phyloP scores from a whole-genome alignment of 208 protist species.

The Leishmania mexicana region DNA sequence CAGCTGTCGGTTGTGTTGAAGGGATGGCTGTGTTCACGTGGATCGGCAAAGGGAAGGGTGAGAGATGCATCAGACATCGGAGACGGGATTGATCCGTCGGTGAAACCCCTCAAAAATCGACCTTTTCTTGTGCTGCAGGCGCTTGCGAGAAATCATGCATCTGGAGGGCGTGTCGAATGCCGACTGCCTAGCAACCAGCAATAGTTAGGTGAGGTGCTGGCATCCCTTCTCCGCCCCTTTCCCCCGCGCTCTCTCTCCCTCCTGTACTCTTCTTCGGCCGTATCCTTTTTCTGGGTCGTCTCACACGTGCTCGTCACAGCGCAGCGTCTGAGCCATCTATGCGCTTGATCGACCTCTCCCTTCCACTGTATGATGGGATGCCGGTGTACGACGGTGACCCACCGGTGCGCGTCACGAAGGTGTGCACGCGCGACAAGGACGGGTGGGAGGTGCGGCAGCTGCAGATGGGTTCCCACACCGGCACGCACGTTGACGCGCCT shows the following conservation, averaged over 20 bases:
- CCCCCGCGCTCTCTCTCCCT: not conserved
- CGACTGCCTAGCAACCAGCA: not conserved
- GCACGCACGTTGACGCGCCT: conserved; percentile 54
- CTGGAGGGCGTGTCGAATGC: not conserved
- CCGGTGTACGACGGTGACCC: conserved; percentile 51
- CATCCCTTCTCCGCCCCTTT: not conserved
- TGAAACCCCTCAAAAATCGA: not conserved
- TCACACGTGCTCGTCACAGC: too few species aligned
- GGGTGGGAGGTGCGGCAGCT: conserved; percentile 55
- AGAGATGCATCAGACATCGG: not conserved
- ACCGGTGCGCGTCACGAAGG: conserved; percentile 36
- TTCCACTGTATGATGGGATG: conserved; percentile 45
- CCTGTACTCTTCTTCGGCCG: not conserved
- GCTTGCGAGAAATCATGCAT: not conserved
- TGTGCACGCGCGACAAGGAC: conserved; percentile 37
- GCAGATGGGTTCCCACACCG: conserved; percentile 44
- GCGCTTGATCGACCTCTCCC: conserved; percentile 43
- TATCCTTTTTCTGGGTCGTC: not conserved
- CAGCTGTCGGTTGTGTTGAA: not conserved
- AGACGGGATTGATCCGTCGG: not conserved
- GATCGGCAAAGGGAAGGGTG: not conserved
- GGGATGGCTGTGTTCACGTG: not conserved
- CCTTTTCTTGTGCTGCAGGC: not conserved
- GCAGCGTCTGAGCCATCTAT: not conserved
- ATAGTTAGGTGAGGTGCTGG: too few species aligned